Conservation (phyloP, 768 basidiomycete genomes). For the Krasilnikovozyma curviuscula region DNA sequence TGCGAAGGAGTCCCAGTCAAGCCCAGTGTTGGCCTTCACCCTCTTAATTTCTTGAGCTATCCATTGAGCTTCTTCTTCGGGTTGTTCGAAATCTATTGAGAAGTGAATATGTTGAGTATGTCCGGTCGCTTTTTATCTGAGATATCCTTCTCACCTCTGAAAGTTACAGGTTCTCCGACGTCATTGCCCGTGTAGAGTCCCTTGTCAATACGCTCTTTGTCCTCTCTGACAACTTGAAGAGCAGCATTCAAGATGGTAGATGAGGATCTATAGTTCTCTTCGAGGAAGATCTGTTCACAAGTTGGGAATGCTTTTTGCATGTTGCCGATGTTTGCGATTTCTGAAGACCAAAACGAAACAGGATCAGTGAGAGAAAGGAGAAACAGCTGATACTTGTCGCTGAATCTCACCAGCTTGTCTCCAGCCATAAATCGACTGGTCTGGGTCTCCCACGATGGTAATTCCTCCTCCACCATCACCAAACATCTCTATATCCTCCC, state of each 20-base stretch:
- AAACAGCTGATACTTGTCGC: no score
- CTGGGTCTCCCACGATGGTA: conserved; percentile 75
- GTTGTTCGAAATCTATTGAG: conserved; percentile 15
- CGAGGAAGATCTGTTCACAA: conserved; percentile 50
- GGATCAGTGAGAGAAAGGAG: no score
- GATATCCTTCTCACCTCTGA: conserved; percentile 26
- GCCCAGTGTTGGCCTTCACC: conserved; percentile 49
- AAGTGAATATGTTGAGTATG: not conserved
- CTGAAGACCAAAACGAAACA: conserved; percentile 18
- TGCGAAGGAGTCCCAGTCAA: conserved; percentile 58
- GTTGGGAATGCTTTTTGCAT: conserved; percentile 53
- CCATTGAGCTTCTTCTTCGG: conserved; percentile 47
- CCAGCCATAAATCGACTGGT: conserved; percentile 86
- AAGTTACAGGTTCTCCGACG: conserved; percentile 39
- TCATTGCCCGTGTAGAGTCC: conserved; percentile 51
- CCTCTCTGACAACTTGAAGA: conserved; percentile 60
- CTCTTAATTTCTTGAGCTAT: conserved; percentile 63
- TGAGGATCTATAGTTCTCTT: conserved; percentile 75
- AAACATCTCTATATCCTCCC: conserved; percentile 27
- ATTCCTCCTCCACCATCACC: conserved; percentile 38
- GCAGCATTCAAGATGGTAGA: conserved; percentile 50
- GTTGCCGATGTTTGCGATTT: conserved; percentile 49
- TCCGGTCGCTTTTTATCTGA: not conserved
- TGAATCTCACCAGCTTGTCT: conserved; percentile 40
- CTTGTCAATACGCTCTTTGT: conserved; percentile 56